A percentile compares a stretch with the other conserved stretches of the same genome.
These are phyloP conservation scores for Citeromyces hawaiiensis DNA, from an alignment of 1,139 yeast genomes.

Conservation along the genomic window DNA sequence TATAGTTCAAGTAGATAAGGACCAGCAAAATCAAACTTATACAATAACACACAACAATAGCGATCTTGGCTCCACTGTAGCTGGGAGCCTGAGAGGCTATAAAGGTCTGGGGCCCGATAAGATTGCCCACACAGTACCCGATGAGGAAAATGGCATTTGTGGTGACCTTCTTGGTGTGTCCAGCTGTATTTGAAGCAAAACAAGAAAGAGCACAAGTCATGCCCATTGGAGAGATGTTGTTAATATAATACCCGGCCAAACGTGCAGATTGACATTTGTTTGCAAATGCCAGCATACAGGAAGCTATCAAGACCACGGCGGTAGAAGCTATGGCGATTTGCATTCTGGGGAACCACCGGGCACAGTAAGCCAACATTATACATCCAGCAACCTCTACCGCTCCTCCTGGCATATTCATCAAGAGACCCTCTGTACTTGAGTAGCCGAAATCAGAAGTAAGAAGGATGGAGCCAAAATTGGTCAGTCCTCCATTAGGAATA, in stretches of 20 bases:
- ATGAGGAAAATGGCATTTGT: conserved; percentile 46
- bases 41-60: conserved; percentile 27
- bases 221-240: conserved; percentile 20
- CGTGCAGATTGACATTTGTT: conserved; percentile 14
- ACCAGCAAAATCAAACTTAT: conserved; percentile 14
- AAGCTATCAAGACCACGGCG: conserved; percentile 19
- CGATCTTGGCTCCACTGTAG: conserved; percentile 32
- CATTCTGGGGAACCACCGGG: conserved; percentile 19
- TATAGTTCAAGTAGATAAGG: conserved; percentile 18
- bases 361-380: conserved; percentile 11
- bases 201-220: conserved; percentile 22
- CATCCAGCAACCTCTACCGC: conserved; percentile 23
- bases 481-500: conserved; percentile 23
- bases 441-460: conserved; percentile 19
- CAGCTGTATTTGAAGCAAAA: conserved; percentile 42
- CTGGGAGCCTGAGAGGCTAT: conserved; percentile 36
- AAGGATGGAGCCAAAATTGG: conserved; percentile 22
- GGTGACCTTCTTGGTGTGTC: conserved; percentile 51
- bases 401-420: conserved; percentile 23
- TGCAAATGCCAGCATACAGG: conserved; percentile 32
- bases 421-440: conserved; percentile 14
- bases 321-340: conserved; percentile 26
- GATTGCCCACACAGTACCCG: conserved; percentile 54
- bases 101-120: conserved; percentile 63
- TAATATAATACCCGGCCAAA: conserved; percentile 25